Percentiles rank a stretch among this genome's conserved stretches.
phyloP scores from a whole-genome alignment of 768 basidiomycete genomes.

The Ephemerocybe angulata region DNA sequence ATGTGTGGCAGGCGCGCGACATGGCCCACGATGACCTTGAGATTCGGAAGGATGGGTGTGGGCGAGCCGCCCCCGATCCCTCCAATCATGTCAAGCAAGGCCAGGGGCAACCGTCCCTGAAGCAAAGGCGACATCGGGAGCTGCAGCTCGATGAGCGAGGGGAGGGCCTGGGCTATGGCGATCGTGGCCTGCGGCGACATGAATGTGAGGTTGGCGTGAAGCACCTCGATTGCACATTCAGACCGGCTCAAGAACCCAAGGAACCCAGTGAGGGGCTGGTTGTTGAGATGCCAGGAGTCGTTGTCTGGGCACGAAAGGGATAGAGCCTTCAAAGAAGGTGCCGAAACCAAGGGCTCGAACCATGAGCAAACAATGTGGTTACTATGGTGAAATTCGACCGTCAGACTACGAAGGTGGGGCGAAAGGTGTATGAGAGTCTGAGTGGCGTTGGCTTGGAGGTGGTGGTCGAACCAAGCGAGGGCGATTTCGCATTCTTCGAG shows the following conservation, averaged over 20 bases:
- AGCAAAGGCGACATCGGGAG: too few species aligned
- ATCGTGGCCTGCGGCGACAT: neutral
- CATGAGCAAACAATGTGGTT: too few species aligned
- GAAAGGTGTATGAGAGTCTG: slow-evolving; percentile 7
- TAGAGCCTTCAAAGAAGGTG: slow-evolving; percentile 2
- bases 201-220: neutral
- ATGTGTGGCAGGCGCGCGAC: neutral
- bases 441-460: neutral
- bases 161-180: neutral
- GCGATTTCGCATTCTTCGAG: neutral
- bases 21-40: neutral
- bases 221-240: slow-evolving; percentile 2
- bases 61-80: too few species aligned
- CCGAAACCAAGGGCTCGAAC: too few species aligned
- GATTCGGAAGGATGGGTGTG: neutral
- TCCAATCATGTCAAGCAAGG: too few species aligned
- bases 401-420: neutral
- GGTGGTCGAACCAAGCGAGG: neutral
- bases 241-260: slow-evolving; percentile 6
- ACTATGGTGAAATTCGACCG: neutral
- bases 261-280: neutral
- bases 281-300: too few species aligned
- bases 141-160: neutral
- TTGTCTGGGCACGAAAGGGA: neutral
- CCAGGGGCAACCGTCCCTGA: too few species aligned